phyloP scores from a whole-genome alignment of 148 eudicot species.

The Rhododendron henanense region DNA sequence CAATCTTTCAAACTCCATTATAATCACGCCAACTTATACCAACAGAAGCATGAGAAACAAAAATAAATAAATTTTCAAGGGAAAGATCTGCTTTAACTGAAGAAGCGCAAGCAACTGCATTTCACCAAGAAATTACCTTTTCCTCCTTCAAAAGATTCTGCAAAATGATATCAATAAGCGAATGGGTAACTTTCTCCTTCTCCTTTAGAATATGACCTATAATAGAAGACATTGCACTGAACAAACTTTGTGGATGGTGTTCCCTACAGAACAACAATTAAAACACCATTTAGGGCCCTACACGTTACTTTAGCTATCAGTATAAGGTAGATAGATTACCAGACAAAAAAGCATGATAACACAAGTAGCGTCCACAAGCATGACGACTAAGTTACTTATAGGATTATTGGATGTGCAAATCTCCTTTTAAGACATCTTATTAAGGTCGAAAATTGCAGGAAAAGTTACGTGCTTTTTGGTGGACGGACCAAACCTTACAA shows the following conservation, averaged over 20 bases:
- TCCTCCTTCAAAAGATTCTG: constrained; percentile 55
- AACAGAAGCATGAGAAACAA: neutral
- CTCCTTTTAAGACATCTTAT: neutral
- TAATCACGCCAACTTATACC: neutral
- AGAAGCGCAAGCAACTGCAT: neutral
- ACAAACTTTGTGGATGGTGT: constrained; percentile 54
- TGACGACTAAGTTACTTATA: neutral
- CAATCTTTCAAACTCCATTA: neutral
- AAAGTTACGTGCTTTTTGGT: neutral
- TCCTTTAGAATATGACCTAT: constrained; percentile 63
- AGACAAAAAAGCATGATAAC: neutral
- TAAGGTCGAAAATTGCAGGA: neutral
- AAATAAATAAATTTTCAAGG: neutral
- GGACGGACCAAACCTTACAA: neutral
- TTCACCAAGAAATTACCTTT: constrained; percentile 48
- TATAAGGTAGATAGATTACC: neutral
- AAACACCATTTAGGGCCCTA: neutral
- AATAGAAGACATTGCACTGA: constrained; percentile 61
- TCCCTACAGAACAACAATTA: constrained; percentile 40
- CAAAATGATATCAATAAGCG: constrained; percentile 62
- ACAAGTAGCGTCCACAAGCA: neutral
- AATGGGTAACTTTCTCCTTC: constrained; percentile 52
- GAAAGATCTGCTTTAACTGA: neutral
- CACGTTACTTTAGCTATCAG: neutral
- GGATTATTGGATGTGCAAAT: neutral